Evolutionary conservation across 2,329 filamentous ascomycete genomes (phyloP), one percentile per base, ranked within the genome.

Genomic region (Teratosphaeria gauchensis): DNA sequence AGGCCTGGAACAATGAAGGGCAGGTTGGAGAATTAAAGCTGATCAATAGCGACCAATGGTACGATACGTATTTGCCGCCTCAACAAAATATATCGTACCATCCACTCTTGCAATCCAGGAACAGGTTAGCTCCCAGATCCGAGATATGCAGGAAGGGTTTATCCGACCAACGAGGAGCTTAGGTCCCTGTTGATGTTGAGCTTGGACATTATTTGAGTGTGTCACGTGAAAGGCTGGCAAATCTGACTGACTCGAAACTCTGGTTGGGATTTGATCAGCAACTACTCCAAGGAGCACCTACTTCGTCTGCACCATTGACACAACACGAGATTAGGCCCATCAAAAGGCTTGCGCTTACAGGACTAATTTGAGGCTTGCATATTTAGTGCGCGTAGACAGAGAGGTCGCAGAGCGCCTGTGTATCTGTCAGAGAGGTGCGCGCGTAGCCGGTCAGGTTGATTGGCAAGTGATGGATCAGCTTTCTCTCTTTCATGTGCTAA

Each of bases 91-190:
- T 48, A 48, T 48, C 42, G 42, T 48, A 48, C 42, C 42, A 48
- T 48, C 16, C 9, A 16, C n/a, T 19, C 7, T 3, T 46, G 42
- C 12, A 35, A 52, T 55, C 42, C 31, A 57, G 56, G 56, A 57
- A 57, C 56, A 54, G 56, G 56, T 24, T 57, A 57, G 56, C 48
- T 21, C 33, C 16, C 16, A 21, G n/a, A 52, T 52, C 48, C 14
- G 28, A 53, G 21, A 53, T 31, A 31, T 28, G 52, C 52, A 30
- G 2, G n/a, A 3, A 53, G 32, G 28, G 52, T 53, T 32, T 31
- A 19, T 19, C 52, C 14, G 12, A 16, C 33, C 24, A 28, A 28
- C 24, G 24, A 28, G 24, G 24, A 28, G 24, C 24, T 28, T 28
- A n/a, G n/a, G n/a, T n/a, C n/a, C 24, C 24, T 4, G 24, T 7